Conservation (phyloP, 2,329 filamentous ascomycete genomes). For the Coniochaeta pulveracea region DNA sequence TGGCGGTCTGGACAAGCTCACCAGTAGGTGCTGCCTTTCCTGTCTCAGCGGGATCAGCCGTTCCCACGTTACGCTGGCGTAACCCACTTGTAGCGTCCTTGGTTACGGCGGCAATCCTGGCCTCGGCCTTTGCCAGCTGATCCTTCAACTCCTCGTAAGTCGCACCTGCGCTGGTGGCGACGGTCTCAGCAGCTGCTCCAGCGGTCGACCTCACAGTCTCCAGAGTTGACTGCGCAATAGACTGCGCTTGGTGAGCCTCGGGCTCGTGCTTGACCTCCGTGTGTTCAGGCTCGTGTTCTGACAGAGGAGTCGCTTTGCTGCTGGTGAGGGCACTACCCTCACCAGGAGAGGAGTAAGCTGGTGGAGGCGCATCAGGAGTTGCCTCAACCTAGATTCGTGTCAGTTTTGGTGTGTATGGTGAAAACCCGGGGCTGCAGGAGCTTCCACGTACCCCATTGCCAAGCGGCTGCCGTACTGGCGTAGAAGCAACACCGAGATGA, state of each 20-base stretch:
- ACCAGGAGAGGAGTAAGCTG: slow-evolving; percentile 19
- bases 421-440: not conserved
- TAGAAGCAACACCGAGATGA: slow-evolving; percentile 12
- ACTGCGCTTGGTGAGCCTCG: slow-evolving; percentile 7
- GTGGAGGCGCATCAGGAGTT: slow-evolving; percentile 19
- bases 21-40: slow-evolving; percentile 28
- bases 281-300: too few relatives aligned
- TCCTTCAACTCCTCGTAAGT: slow-evolving; percentile 18
- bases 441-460: slow-evolving; percentile 20
- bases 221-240: slow-evolving; percentile 8
- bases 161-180: slow-evolving; percentile 12
- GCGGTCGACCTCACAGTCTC: too few relatives aligned
- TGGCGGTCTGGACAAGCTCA: slow-evolving; percentile 41
- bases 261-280: slow-evolving; percentile 10
- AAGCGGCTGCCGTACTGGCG: slow-evolving; percentile 16
- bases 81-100: slow-evolving; percentile 53
- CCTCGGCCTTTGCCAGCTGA: slow-evolving; percentile 51
- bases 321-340: slow-evolving; percentile 13
- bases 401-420: not conserved
- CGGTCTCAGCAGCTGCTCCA: slow-evolving; percentile 9
- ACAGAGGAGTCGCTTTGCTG: slow-evolving; percentile 7
- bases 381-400: slow-evolving; percentile 15
- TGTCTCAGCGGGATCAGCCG: slow-evolving; percentile 27
- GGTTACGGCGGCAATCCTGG: slow-evolving; percentile 57
- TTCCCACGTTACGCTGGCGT: slow-evolving; percentile 58